Evolutionary conservation across 768 basidiomycete species (phyloP).

Genomic region (Leccinum olivaceopallidum): DNA sequence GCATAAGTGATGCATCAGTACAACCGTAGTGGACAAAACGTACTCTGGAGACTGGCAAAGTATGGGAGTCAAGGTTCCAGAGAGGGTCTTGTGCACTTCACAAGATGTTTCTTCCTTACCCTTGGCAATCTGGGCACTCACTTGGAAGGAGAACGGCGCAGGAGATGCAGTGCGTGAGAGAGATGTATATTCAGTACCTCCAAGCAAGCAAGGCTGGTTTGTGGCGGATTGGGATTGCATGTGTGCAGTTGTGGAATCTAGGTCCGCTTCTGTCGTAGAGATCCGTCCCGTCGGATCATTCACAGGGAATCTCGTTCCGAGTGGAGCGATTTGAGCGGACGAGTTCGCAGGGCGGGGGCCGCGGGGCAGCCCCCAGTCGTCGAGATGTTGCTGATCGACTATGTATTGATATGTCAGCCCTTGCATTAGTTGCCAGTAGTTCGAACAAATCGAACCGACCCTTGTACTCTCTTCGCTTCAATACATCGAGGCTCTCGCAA

Average conservation of each 20-base stretch:
- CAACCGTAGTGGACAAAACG: background rate
- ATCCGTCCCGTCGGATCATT: background rate
- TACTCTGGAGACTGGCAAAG: background rate
- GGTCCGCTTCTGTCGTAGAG: background rate
- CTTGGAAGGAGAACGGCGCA: background rate
- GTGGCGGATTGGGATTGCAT: too few relatives aligned
- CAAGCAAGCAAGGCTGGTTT: background rate
- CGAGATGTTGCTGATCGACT: too few relatives aligned
- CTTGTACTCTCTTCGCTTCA: slow-evolving; percentile 81
- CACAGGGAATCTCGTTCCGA: background rate
- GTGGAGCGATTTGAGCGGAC: background rate
- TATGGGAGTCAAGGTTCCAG: background rate
- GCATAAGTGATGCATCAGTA: too few relatives aligned
- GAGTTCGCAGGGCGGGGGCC: too few relatives aligned
- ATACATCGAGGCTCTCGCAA: slow-evolving; percentile 78
- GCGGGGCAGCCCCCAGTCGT: too few relatives aligned
- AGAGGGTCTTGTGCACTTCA: background rate
- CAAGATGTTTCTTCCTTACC: background rate
- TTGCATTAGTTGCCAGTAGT: background rate
- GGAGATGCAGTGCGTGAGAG: too few relatives aligned
- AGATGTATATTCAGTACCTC: too few relatives aligned
- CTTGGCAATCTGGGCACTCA: background rate
- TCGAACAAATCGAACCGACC: slow-evolving; percentile 41
- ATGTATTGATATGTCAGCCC: slow-evolving; percentile 4
- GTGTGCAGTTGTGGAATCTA: background rate